Evolutionary conservation across 2,329 filamentous ascomycete species (phyloP).

Genomic region (Xylariaceae sp.): DNA sequence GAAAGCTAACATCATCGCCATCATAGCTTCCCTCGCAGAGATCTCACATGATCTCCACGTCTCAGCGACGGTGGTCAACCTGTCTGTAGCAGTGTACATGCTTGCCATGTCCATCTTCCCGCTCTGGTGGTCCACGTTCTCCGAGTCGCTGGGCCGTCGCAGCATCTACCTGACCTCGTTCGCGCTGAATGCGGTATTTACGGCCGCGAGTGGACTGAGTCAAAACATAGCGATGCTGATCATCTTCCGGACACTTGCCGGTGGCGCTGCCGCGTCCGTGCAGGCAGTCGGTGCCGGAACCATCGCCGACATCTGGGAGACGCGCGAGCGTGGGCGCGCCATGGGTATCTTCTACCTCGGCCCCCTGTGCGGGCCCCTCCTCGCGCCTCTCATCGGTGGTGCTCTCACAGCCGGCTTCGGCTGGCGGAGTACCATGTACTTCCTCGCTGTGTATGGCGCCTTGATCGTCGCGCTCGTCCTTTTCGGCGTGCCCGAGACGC

Average conservation of each 20-base stretch:
- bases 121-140: constrained; percentile 81
- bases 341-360: constrained; percentile 82
- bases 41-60: constrained; percentile 58
- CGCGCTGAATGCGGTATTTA: constrained; percentile 64
- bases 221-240: constrained; percentile 70
- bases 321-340: constrained; percentile 65
- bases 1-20: constrained; percentile 8
- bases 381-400: constrained; percentile 73
- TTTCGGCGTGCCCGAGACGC: constrained; percentile 61
- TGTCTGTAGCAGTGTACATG: constrained; percentile 77
- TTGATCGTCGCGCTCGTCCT: constrained; percentile 50
- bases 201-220: constrained; percentile 62
- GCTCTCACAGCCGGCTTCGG: constrained; percentile 61
- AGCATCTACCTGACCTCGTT: constrained; percentile 77
- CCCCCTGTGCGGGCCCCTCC: constrained; percentile 65
- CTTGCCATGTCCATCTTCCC: constrained; percentile 77
- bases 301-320: constrained; percentile 75
- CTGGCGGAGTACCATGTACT: constrained; percentile 77
- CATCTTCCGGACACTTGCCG: constrained; percentile 66
- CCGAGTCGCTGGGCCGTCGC: constrained; percentile 64
- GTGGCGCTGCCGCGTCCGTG: constrained; percentile 72
- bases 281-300: constrained; percentile 80
- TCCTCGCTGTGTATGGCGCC: constrained; percentile 64
- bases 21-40: constrained; percentile 59
- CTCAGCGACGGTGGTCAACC: constrained; percentile 61